phyloP scores from a whole-genome alignment of 805 yeast species.

The Saccharomyces kudriavzevii region DNA sequence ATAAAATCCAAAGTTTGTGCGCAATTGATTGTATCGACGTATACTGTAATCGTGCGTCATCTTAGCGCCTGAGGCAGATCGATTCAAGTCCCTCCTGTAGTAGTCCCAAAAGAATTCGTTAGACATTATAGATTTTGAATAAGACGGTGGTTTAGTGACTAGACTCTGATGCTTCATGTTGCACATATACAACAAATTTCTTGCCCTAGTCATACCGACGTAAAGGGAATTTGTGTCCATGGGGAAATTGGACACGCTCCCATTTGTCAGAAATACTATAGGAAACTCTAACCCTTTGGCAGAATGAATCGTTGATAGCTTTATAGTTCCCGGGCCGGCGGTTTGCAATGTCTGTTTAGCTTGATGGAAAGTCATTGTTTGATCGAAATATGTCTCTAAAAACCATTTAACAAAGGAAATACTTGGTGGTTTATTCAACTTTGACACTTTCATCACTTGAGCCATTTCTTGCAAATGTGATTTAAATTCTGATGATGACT shows the following conservation, averaged over 20 bases:
- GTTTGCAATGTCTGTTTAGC: background rate
- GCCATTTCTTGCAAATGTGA: slow-evolving; percentile 32
- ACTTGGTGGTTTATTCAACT: slow-evolving; percentile 15
- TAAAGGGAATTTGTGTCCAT: slow-evolving; percentile 41
- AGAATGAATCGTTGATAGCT: slow-evolving; percentile 61
- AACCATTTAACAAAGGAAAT: slow-evolving; percentile 26
- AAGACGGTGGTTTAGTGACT: background rate
- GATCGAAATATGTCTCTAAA: slow-evolving; percentile 27
- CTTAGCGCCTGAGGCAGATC: background rate
- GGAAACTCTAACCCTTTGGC: slow-evolving; percentile 73
- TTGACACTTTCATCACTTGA: slow-evolving; percentile 29
- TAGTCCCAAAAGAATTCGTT: slow-evolving; percentile 26
- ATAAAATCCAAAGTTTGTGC: slow-evolving; percentile 10
- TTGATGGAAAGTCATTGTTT: slow-evolving; percentile 12
- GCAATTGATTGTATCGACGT: slow-evolving; percentile 7
- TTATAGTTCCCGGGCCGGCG: slow-evolving; percentile 30
- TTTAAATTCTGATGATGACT: slow-evolving; percentile 14
- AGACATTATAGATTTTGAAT: background rate
- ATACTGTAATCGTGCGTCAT: background rate
- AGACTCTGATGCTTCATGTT: slow-evolving; percentile 14
- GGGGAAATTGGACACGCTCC: slow-evolving; percentile 7
- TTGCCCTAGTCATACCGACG: slow-evolving; percentile 64
- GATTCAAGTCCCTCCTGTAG: slow-evolving; percentile 19
- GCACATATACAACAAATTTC: slow-evolving; percentile 28
- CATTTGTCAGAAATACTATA: slow-evolving; percentile 44